Evolutionary conservation across 371 early-diverging fungal genomes (phyloP).

Genomic region (Apophysomyces sp.): DNA sequence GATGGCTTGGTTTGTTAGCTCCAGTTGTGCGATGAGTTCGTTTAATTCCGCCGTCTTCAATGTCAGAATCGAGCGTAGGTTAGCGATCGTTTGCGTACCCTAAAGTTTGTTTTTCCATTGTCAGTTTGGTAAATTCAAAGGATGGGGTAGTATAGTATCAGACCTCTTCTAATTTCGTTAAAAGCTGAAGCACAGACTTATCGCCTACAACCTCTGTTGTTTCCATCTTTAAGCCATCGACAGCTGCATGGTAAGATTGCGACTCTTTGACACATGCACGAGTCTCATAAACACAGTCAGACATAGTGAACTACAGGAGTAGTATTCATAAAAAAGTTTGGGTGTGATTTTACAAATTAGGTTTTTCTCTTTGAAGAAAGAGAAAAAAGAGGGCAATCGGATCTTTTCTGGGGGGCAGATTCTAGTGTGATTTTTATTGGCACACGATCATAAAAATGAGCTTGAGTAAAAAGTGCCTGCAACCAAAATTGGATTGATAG

Average conservation of each 20-base stretch:
- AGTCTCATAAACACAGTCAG: slow-evolving; percentile 16
- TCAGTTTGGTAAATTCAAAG: background rate
- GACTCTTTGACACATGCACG: slow-evolving; percentile 5
- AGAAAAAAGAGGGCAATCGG: background rate
- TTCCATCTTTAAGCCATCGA: slow-evolving; percentile 7
- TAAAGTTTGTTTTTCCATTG: slow-evolving; percentile 7
- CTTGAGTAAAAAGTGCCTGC: too few species aligned
- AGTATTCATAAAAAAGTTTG: slow-evolving; percentile 1
- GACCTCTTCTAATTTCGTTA: slow-evolving; percentile 26
- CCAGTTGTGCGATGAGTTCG: slow-evolving; percentile 46
- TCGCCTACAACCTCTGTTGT: slow-evolving; percentile 1
- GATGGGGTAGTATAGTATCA: too few species aligned
- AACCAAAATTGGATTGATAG: background rate
- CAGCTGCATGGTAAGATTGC: background rate
- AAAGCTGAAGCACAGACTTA: slow-evolving; percentile 17
- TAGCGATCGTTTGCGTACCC: slow-evolving; percentile 48
- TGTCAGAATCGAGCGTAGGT: slow-evolving; percentile 45
- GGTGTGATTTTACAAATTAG: too few species aligned
- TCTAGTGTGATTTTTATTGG: background rate
- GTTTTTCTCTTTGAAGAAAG: too few species aligned
- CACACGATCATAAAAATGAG: background rate
- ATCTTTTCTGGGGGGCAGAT: background rate
- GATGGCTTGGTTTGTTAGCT: slow-evolving; percentile 47
- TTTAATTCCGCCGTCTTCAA: slow-evolving; percentile 53
- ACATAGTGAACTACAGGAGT: slow-evolving; percentile 9